A percentile compares a stretch with the other conserved stretches of the same genome.
Evolutionary conservation across 306 rosid species (phyloP).

Genomic region (Malus sieversii): DNA sequence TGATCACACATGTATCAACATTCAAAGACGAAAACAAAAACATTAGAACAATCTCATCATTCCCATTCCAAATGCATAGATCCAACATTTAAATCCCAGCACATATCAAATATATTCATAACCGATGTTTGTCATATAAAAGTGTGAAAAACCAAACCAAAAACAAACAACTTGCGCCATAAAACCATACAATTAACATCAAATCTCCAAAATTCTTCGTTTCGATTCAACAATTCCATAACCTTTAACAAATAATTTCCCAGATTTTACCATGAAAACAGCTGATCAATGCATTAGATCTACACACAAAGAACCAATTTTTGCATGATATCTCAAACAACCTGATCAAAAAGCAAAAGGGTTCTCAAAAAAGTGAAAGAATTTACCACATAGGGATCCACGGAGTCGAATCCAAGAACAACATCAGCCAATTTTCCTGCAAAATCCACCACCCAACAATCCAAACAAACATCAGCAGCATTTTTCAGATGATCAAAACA

Average conservation of each 20-base stretch:
- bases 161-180: no score
- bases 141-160: no score
- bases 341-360: background rate
- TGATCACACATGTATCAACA: constrained; percentile 24
- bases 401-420: constrained; percentile 87
- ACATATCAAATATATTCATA: background rate
- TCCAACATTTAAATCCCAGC: background rate
- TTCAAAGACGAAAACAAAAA: background rate
- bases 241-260: background rate
- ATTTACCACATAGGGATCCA: constrained; percentile 72
- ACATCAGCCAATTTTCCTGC: constrained; percentile 73
- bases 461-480: constrained; percentile 1
- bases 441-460: background rate
- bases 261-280: background rate
- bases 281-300: constrained; percentile 7
- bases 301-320: background rate
- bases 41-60: background rate
- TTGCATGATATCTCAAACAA: background rate
- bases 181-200: background rate
- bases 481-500: background rate
- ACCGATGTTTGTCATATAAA: background rate
- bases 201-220: background rate
- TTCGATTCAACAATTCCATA: background rate
- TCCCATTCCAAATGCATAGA: background rate
- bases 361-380: background rate